These are phyloP conservation scores for Russula sp. DNA, from an alignment of 768 basidiomycete species.

Conservation along the genomic window DNA sequence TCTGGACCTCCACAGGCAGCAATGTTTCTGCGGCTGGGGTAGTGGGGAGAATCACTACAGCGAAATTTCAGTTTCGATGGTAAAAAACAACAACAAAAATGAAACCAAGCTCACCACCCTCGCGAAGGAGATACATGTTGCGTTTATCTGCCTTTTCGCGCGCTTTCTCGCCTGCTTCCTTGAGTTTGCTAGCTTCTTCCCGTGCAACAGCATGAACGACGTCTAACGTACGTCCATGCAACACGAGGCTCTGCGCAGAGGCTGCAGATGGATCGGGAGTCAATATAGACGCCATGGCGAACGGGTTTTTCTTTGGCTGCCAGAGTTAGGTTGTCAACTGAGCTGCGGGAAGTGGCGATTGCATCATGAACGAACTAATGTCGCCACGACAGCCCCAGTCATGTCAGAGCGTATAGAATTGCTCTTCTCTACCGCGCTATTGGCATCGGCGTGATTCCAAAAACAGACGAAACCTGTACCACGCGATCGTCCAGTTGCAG, in stretches of 20 bases:
- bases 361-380: slow-evolving; percentile 21
- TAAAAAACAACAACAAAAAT: neutral
- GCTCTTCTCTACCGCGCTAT: slow-evolving; percentile 79
- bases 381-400: slow-evolving; percentile 41
- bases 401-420: slow-evolving; percentile 67
- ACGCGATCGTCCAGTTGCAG: slow-evolving; percentile 76
- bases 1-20: slow-evolving; percentile 74
- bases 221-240: slow-evolving; percentile 92
- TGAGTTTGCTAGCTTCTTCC: slow-evolving; percentile 82
- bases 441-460: slow-evolving; percentile 90
- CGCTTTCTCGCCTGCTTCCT: slow-evolving; percentile 80
- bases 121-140: slow-evolving; percentile 91
- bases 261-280: slow-evolving; percentile 91
- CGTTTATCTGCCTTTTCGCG: slow-evolving; percentile 92
- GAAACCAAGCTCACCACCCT: slow-evolving; percentile 68
- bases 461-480: slow-evolving; percentile 98
- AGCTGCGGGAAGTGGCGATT: neutral
- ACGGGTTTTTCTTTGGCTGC: slow-evolving; percentile 77
- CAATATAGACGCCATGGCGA: slow-evolving; percentile 81
- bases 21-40: slow-evolving; percentile 74
- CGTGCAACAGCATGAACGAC: slow-evolving; percentile 87
- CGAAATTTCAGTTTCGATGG: neutral
- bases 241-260: slow-evolving; percentile 74
- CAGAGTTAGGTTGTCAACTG: neutral
- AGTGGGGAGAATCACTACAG: slow-evolving; percentile 83